These are phyloP conservation scores for Kazachstania sp. DNA, from an alignment of 1,139 yeast genomes.

Conservation along the genomic window DNA sequence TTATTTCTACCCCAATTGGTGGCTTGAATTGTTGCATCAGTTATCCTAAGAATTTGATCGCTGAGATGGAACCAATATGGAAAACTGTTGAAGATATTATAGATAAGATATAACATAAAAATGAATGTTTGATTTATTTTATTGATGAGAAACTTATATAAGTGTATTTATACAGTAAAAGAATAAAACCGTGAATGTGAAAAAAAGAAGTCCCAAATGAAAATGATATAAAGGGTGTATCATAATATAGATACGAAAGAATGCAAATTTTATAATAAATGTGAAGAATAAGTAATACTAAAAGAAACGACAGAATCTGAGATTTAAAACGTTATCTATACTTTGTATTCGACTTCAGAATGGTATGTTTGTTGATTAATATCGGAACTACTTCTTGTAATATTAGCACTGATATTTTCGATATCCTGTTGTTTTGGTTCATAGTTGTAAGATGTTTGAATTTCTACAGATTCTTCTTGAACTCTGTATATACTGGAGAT, in stretches of 20 bases:
- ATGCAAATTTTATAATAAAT: no score
- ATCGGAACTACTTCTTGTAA: slow-evolving; percentile 1
- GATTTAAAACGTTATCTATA: neutral
- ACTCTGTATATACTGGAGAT: slow-evolving; percentile 11
- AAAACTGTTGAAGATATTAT: slow-evolving; percentile 1
- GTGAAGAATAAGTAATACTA: no score
- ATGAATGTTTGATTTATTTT: neutral
- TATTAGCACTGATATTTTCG: neutral
- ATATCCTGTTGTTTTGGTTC: neutral
- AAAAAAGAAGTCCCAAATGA: no score
- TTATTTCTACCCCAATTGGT: slow-evolving; percentile 21
- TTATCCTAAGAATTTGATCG: slow-evolving; percentile 14
- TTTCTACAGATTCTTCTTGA: slow-evolving; percentile 14
- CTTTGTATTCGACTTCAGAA: neutral
- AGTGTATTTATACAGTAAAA: no score
- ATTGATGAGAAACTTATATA: neutral
- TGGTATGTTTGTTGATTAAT: neutral
- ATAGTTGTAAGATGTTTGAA: slow-evolving; percentile 5
- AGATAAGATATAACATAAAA: neutral
- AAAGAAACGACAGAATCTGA: no score
- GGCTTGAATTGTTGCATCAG: slow-evolving; percentile 22
- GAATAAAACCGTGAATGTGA: neutral
- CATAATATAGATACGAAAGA: no score
- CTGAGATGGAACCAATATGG: slow-evolving; percentile 6
- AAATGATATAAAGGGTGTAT: no score